These are phyloP conservation scores for Candida maltosa DNA, from an alignment of 805 yeast species.

Conservation along the genomic window DNA sequence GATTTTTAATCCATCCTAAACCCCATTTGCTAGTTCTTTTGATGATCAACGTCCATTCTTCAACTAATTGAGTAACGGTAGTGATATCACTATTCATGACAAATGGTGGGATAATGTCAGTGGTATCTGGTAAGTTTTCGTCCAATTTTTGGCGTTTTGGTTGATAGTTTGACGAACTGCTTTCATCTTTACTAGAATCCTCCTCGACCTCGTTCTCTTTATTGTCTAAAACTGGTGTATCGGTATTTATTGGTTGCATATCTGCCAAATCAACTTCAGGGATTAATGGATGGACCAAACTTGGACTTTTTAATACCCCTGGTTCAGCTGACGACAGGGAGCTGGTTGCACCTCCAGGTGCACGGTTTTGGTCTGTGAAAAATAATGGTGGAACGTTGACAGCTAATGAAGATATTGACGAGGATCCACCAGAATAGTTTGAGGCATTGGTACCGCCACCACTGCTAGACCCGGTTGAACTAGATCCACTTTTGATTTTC, in stretches of 20 bases:
- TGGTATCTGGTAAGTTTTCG: constrained; percentile 2
- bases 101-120: constrained; percentile 10
- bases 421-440: constrained; percentile 6
- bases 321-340: constrained; percentile 1
- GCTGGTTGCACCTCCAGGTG: too few species aligned
- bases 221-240: too few species aligned
- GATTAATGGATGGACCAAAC: too few species aligned
- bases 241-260: too few species aligned
- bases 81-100: constrained; percentile 31
- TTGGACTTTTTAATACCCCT: too few species aligned
- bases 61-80: constrained; percentile 35
- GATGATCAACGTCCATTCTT: constrained; percentile 40
- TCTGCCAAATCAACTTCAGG: neutral
- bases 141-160: constrained; percentile 4
- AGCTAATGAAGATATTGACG: constrained; percentile 5
- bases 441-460: constrained; percentile 3
- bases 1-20: constrained; percentile 57
- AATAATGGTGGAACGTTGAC: constrained; percentile 3
- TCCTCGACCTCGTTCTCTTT: neutral
- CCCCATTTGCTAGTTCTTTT: constrained; percentile 38
- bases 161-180: neutral
- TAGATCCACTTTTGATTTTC: too few species aligned
- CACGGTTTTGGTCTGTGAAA: too few species aligned
- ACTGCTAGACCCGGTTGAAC: too few species aligned
- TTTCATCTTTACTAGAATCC: neutral